Percentiles rank a stretch among this genome's conserved stretches.
Evolutionary conservation across 768 basidiomycete species (phyloP).

Genomic region (Calocera viscosa): DNA sequence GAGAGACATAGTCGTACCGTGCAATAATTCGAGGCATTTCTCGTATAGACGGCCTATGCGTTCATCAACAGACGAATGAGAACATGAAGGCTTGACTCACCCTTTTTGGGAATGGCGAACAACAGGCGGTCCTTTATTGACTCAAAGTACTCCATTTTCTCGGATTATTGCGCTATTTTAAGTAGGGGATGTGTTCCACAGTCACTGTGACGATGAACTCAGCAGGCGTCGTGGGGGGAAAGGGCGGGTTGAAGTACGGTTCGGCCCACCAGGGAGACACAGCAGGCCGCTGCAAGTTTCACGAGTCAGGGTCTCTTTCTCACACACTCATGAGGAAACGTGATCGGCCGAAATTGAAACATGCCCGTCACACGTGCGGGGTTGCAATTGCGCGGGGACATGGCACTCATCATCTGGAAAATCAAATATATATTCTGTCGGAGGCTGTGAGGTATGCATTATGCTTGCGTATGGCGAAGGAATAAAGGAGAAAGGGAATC

Average conservation of each 20-base stretch:
- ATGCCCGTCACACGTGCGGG: neutral
- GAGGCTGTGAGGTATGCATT: neutral
- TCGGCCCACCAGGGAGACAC: too few species aligned
- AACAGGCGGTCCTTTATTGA: constrained; percentile 71
- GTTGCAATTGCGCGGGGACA: too few species aligned
- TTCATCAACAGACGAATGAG: neutral
- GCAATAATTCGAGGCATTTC: constrained; percentile 71
- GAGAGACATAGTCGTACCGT: constrained; percentile 40
- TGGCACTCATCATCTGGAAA: too few species aligned
- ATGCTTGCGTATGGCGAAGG: neutral
- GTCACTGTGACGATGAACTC: neutral
- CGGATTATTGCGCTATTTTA: too few species aligned
- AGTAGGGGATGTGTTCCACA: too few species aligned
- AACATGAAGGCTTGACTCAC: constrained; percentile 29
- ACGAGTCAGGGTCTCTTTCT: constrained; percentile 2
- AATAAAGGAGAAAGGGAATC: neutral
- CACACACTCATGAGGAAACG: neutral
- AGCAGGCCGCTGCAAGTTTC: neutral
- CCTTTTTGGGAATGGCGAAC: constrained; percentile 98
- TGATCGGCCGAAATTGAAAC: neutral
- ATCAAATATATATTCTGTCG: neutral
- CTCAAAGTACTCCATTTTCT: constrained; percentile 29
- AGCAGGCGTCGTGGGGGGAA: neutral
- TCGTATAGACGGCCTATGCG: constrained; percentile 70
- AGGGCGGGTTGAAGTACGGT: neutral